Evolutionary conservation across 192 early-diverging fungal species (phyloP), one percentile per base, ranked within the genome.

Genomic region (Coemansia sp.): DNA sequence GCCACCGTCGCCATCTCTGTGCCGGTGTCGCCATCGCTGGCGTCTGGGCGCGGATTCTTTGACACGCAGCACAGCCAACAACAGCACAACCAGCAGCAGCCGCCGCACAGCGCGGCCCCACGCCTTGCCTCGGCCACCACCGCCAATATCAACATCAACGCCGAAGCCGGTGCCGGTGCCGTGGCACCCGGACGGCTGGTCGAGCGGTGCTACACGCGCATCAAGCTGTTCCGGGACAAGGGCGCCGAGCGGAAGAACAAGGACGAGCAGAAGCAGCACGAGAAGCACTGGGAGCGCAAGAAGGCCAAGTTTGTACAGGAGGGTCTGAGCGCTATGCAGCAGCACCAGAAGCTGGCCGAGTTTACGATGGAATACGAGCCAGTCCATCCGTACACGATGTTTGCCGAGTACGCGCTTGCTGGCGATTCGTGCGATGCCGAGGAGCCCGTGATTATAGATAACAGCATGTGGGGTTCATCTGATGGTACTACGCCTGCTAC

Each of bases 221-320:
- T 90, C 57, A 89, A 91, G 77, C 72, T 90, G 48, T 92, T 91
- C 67, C 78, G 90, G 19, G 91, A 92, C 62, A 92, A 92, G 83
- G 90, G 91, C 3, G 91, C 90, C 0, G 90, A 92, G 66, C 85
- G 91, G 36, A 91, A 92, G 61, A 87, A 90, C 62, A 92, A 92
- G 69, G 91, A 92, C 68, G 91, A 92, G 65, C 77, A 84, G 58
- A 88, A 87, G 62, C 89, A 92, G 69, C 73, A 90, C 13, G 91
- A 90, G 52, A 88, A 88, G 65, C 71, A 84, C 74, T 84, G 84
- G 78, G 87, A 88, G 39, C 88, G 90, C 71, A 76, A 86, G 32
- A 72, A 72, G 71, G 61, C 69, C 39, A 70, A 75, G 64, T 61
- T 73, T 19, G 62, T 62, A 8, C 67, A 69, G 19, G 74, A 64